Evolutionary conservation across 2,329 filamentous ascomycete genomes (phyloP).

Genomic region (Diaporthe longicolla): DNA sequence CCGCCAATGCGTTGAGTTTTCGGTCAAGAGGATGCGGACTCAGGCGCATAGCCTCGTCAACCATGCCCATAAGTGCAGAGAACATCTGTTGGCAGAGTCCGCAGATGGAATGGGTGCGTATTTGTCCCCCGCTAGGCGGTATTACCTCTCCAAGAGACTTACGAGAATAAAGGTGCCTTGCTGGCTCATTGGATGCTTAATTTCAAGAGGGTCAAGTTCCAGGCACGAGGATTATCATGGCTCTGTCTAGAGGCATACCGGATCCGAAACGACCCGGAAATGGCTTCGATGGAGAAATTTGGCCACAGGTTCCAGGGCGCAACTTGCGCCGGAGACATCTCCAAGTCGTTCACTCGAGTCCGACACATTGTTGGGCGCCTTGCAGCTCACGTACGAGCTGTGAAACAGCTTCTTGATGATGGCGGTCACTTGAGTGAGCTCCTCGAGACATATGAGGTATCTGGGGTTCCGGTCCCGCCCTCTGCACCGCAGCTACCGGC

Average conservation of each 20-base stretch:
- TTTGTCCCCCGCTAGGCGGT: too few relatives aligned
- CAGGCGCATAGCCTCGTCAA: slow-evolving; percentile 16
- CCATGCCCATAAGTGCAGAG: not conserved
- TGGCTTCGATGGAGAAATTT: slow-evolving; percentile 10
- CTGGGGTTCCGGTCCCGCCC: slow-evolving; percentile 40
- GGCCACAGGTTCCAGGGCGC: slow-evolving; percentile 32
- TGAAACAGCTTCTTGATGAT: slow-evolving; percentile 55
- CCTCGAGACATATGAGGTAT: slow-evolving; percentile 50
- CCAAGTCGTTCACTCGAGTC: slow-evolving; percentile 48
- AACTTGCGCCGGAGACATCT: not conserved
- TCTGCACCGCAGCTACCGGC: slow-evolving; percentile 45
- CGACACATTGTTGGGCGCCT: slow-evolving; percentile 62
- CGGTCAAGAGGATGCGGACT: not conserved
- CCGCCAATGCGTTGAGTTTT: slow-evolving; percentile 40
- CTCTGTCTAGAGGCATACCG: slow-evolving; percentile 38
- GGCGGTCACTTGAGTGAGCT: slow-evolving; percentile 49
- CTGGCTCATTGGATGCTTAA: slow-evolving; percentile 38
- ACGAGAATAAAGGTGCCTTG: not conserved
- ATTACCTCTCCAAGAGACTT: not conserved
- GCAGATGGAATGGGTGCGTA: not conserved
- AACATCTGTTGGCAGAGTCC: not conserved
- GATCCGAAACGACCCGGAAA: slow-evolving; percentile 41
- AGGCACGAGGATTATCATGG: not conserved
- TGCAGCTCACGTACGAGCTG: slow-evolving; percentile 57
- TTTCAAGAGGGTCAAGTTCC: not conserved